Base-by-base conservation (phyloP, 768 basidiomycete species). In the Tulasnella sp. region DNA sequence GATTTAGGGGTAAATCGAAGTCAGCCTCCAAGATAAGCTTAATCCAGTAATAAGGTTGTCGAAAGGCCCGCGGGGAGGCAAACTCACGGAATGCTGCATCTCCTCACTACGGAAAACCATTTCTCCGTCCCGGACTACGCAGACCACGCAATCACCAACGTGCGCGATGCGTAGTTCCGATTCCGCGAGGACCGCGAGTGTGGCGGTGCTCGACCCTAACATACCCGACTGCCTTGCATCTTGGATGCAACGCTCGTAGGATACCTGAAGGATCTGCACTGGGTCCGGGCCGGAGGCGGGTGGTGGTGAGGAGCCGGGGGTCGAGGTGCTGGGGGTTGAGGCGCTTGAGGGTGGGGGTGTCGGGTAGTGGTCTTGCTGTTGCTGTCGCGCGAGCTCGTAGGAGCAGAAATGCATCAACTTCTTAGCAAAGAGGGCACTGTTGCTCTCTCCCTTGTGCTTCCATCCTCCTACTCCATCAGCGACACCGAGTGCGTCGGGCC, bases 381-480 rank as follows among this genome's bases (percentile, higher is more conserved):
- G 73, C n/a, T 76, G 75, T 58, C 50, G 74, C n/a, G 80, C 87
- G 20, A 91, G 87, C 83, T 94, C 93, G 22, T 90, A 89, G 1
- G 93, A 91, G 82, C 92, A 94, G 81, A 90, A 93, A 84, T 97
- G 95, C 93, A 97, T 97, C 42, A 97, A 88, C 46, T 94, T 89
- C 28, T 92, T 88, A 1, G 94, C 85, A 84, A 88, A 88, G 74
- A 87, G 83, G 0, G 87, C 87, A 0, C 88, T 86, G 84, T 88
- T 87, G 34, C 87, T 94, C 81, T 93, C 93, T 85, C 84, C 80
- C 88, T 86, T 11, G 92, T 60, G 72, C 31, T 50, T 89, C 96
- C 96, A 98, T 0, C 96, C 96, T 0, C 97, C 97, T 0, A 98
- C 97, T 42, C 97, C 97, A 84, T 98, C 97, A 4, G 96, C 95